Conservation (phyloP, 2,329 filamentous ascomycete genomes). For the Sordariomycetes sp. region DNA sequence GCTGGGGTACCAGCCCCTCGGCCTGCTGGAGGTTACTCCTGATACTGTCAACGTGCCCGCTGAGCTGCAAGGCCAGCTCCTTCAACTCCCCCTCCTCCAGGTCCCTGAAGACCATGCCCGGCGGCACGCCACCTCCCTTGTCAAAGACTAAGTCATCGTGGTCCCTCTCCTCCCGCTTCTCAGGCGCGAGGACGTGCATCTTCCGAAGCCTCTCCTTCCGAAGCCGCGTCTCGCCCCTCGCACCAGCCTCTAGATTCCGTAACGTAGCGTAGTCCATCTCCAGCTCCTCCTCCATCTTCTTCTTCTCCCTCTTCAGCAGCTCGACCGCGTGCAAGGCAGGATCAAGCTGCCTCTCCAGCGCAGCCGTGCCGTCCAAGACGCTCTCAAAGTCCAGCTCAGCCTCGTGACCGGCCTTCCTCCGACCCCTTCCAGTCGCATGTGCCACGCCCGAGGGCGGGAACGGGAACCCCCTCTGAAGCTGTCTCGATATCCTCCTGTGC, state of each 20-base stretch:
- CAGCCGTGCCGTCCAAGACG: slow-evolving; percentile 48
- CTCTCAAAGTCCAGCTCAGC: slow-evolving; percentile 59
- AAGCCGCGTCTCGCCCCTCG: slow-evolving; percentile 40
- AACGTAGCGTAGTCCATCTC: slow-evolving; percentile 45
- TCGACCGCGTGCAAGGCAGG: slow-evolving; percentile 54
- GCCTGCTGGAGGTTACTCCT: slow-evolving; percentile 43
- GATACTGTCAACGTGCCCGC: slow-evolving; percentile 48
- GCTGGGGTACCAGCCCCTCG: slow-evolving; percentile 38
- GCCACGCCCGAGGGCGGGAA: slow-evolving; percentile 44
- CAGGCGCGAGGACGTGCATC: slow-evolving; percentile 40
- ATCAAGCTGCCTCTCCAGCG: slow-evolving; percentile 49
- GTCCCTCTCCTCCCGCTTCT: slow-evolving; percentile 7
- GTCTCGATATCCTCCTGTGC: slow-evolving; percentile 44
- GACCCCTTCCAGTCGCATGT: slow-evolving; percentile 5
- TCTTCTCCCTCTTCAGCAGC: slow-evolving; percentile 49
- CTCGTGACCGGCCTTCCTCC: slow-evolving; percentile 34
- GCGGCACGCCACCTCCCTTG: background rate
- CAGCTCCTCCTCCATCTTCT: slow-evolving; percentile 44
- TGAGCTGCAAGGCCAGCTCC: slow-evolving; percentile 37
- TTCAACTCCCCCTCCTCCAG: slow-evolving; percentile 32
- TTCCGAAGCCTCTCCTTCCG: slow-evolving; percentile 40
- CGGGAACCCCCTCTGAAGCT: slow-evolving; percentile 51
- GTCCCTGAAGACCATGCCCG: slow-evolving; percentile 15
- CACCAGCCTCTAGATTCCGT: slow-evolving; percentile 43
- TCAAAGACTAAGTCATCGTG: slow-evolving; percentile 4